Base-by-base conservation (phyloP, 345 rosid genomes). In the Heritiera littoralis region DNA sequence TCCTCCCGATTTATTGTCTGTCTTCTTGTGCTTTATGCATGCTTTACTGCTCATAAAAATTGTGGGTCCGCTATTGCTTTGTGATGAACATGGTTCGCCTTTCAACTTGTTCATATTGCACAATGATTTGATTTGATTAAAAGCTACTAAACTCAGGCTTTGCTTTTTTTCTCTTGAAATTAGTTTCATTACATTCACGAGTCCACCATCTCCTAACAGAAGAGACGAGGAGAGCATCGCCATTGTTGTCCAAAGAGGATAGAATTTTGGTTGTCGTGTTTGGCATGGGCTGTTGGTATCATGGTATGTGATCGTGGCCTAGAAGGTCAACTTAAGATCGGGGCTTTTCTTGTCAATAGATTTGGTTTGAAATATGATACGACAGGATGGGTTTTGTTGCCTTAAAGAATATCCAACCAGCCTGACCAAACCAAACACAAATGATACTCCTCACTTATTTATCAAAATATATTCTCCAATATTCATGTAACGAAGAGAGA, bases 71-170 rank as follows among this genome's bases (percentile, higher is more conserved):
- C 17, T 45, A 13, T 46, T 18, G 51, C 9, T 46, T 68, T 45
- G 12, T 45, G 18, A 68, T 68, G 35, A 68, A 68, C 55, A 68
- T 68, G 17, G 5, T 45, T 20, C 46, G 54, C 18, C 55, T 46
- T 68, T 46, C 38, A 68, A 46, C 73, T 23, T 5, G 30, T 67
- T 43, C 72, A 41, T 43, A 9, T 66, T 67, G 54, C 38, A 20
- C 54, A 15, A 45, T 67, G 72, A 67, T 68, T 68, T 68, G 55
- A 67, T 68, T 68, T 68, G 55, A 68, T 68, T 67, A 68, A 68
- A 68, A 45, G 52, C 55, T 20, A 68, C 73, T 38, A 2, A 20
- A 68, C 32, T 45, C 17, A 5, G 35, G 14, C 49, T 43, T 0
- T 58, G 12, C 30, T 17, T 1, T 15, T 7, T 55, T 18, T 56